Evolutionary conservation across 495 filamentous ascomycete species (phyloP).

Genomic region (Penicillium parvum): DNA sequence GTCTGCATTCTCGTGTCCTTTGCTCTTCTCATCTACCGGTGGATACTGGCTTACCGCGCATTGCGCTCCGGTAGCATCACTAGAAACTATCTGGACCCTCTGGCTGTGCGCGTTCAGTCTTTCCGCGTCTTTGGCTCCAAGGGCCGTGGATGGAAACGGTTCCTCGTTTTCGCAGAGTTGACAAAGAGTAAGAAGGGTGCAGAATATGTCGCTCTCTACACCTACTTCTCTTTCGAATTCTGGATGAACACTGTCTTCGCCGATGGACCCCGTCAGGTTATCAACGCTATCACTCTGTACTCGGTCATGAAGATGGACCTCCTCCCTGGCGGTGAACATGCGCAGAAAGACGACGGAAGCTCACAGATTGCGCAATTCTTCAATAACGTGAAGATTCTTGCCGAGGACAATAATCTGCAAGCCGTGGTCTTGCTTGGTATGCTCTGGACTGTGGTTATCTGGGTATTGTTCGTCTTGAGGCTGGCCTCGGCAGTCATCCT

Average conservation of each 20-base stretch:
- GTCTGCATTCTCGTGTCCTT: constrained; percentile 85
- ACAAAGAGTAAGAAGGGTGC: constrained; percentile 87
- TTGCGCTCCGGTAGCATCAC: constrained; percentile 83
- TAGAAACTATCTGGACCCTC: constrained; percentile 80
- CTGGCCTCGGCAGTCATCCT: constrained; percentile 67
- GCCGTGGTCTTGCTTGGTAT: constrained; percentile 81
- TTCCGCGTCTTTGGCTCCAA: constrained; percentile 57
- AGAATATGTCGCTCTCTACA: constrained; percentile 88
- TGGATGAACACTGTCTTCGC: constrained; percentile 87
- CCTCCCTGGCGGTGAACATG: constrained; percentile 53
- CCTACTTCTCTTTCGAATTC: constrained; percentile 90
- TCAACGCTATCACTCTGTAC: constrained; percentile 85
- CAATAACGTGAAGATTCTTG: constrained; percentile 68
- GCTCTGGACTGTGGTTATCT: constrained; percentile 86
- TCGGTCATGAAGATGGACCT: constrained; percentile 70
- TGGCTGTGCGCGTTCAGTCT: constrained; percentile 78
- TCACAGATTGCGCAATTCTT: constrained; percentile 60
- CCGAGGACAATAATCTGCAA: constrained; percentile 64
- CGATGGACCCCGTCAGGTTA: constrained; percentile 81
- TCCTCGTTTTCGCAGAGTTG: constrained; percentile 87
- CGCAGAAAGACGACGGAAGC: constrained; percentile 44
- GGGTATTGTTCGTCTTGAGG: constrained; percentile 75
- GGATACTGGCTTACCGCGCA: constrained; percentile 68
- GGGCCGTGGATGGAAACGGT: constrained; percentile 73
- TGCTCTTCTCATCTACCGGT: constrained; percentile 69